Evolutionary conservation across 768 basidiomycete species (phyloP), one percentile per base, ranked within the genome.

Genomic region (Boletales sp.): DNA sequence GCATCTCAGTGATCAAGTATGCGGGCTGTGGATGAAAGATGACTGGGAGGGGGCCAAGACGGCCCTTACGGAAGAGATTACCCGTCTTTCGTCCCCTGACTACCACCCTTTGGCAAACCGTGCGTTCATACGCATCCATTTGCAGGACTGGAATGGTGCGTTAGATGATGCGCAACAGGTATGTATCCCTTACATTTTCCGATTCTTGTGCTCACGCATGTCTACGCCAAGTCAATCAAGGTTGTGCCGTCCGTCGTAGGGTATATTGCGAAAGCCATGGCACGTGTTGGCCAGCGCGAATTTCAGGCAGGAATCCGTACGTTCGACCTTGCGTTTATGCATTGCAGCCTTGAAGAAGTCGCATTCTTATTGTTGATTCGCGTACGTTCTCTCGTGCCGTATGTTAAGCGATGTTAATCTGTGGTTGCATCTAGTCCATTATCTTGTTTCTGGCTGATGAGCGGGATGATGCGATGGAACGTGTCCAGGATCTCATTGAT

Each of bases 271-370:
- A 59, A 42, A 48, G 51, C 53, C 8, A 18, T 59, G 5, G 56
- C 48, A 12, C 50, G 27, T n/a, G n/a, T 59, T 31, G 58, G 58
- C 0, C 41, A 50, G 37, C 53, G 56, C 12, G 45, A 58, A 35
- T 15, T 11, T 1, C 32, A 50, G 37, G 45, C 40, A 11, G 56
- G 50, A 13, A 41, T 57, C 31, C 53, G 53, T 19, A 29, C 39
- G 10, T 55, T 57, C 15, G 58, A 59, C 30, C 58, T 59, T 30
- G 24, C 47, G 14, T 59, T 59, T 39, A 24, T 47, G 43, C 31
- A 46, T 24, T 54, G 55, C n/a, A 32, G 24, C 4, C 43, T 34
- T 6, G 36, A 45, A 19, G 57, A 57, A 18, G 47, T 42, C 3
- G 24, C 36, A 2, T 58, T 57, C 27, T 40, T 58, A 34, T 47